Base-by-base conservation (phyloP, 192 early-diverging fungal genomes). In the Chytriomyces confervae region DNA sequence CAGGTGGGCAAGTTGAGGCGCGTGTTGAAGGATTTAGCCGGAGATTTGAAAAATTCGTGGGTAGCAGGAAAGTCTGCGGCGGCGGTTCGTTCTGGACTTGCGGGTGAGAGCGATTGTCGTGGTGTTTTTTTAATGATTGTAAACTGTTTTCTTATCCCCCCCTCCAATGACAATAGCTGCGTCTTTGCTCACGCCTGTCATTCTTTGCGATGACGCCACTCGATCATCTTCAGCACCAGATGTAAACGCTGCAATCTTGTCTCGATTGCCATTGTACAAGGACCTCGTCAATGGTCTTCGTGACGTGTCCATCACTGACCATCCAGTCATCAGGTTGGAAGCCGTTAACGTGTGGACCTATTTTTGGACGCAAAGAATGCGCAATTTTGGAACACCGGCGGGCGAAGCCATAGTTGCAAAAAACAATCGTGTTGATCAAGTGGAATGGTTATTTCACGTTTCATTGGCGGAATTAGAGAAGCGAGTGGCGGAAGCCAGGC, bases 211-310 rank as follows among this genome's bases (percentile, higher is more conserved):
- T 11, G 13, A 20, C 3, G 53, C 11, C 11, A 18, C 53, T 57
- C 16, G 53, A 57, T n/a, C 2, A 4, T 36, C 36, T 36, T 36
- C 36, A 36, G 36, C 36, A 36, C 36, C 36, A 36, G 36, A 36
- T 2, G 36, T 36, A 36, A 36, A 36, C 36, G 2, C 46, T 36
- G 64, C 67, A 48, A 16, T 29, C 11, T 29, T 72, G 18, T 18
- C 51, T 18, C 49, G 70, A 24, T 24, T 60, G 50, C 13, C 4
- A n/a, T 3, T 72, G 27, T 72, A 60, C 36, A 72, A 72, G 51
- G 70, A 72, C 29, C 57, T 72, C 44, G 70, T 72, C 11, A 72
- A 72, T 60, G 70, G 70, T 6, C 44, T 72, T n/a, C 70, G 70
- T 11, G 70, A 72, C 51, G 18, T 72, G 50, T 36, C 20, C 20